Evolutionary conservation across 2,329 filamentous ascomycete genomes (phyloP), one percentile per base, ranked within the genome.

Genomic region (Acrocalymma vagum): DNA sequence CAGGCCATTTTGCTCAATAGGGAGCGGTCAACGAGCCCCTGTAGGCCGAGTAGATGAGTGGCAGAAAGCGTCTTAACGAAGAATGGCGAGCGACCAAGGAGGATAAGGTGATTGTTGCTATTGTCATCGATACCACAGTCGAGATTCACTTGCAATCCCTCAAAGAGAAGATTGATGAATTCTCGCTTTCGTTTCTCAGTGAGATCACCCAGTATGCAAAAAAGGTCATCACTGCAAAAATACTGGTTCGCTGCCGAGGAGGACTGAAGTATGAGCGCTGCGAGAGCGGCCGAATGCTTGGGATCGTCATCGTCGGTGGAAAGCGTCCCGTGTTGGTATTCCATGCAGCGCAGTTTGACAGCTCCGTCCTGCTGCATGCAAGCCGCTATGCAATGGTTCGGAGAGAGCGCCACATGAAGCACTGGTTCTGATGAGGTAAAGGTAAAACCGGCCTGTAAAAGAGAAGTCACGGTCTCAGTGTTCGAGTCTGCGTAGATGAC

Each of bases 111-210:
- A 20, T 67, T 63, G 29, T 54, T 56, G 49, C 45, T 93, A 85
- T 54, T 87, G 2, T 82, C 75, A 45, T 95, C 89, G 32, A 88
- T 81, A 0, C 90, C 87, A 62, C 92, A 95, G 70, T 97, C 93
- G 31, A 92, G 82, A 33, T 85, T 83, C 2, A 70, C 58, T 29
- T 60, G 58, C 4, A 71, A 53, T 2, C 58, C 61, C 21, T 78
- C 80, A 42, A 81, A 80, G n/a, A 83, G 80, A 16, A 87, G 80
- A 8, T 86, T 83, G 21, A 93, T 72, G 23, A 95, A 77, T 9
- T 64, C 51, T 14, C 54, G 43, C 38, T 58, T 64, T 27, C 61
- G 53, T 16, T 60, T 60, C 16, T 56, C 54, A 10, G 55, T 49
- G 6, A 69, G 51, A 3, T 53, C 42, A 18, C 53, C 57, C 31